Base-by-base conservation (phyloP, 139 green algal genomes). In the Picochlorum sp. region DNA sequence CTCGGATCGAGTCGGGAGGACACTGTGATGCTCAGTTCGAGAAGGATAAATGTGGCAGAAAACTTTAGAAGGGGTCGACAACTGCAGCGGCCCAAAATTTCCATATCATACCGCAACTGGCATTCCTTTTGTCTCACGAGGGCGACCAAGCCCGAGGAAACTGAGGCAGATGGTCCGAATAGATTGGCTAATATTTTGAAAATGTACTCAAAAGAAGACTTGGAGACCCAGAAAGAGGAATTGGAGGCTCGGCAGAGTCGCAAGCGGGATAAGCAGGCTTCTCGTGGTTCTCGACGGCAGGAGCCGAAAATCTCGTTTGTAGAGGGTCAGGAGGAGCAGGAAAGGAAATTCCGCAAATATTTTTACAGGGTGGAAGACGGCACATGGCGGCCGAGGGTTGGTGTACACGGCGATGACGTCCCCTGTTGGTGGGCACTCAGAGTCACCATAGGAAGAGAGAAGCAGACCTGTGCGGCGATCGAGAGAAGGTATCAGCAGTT, bases 341-440 rank as follows among this genome's bases (percentile, higher is more conserved):
- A 30, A 7, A 20, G 14, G 51, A 59, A 15, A 37, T 21, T 18
- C 6, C 20, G 38, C 4, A 38, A 34, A 59, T 59, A 59, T 11
- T 59, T 59, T 11, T 54, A 54, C 13, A 54, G 47, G n/a, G n/a
- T 20, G 23, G 47, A 37, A n/a, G 20, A 38, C 26, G 51, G 23
- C 0, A n/a, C 20, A n/a, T 30, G 51, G 21, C n/a, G 13, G 6
- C 51, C 60, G 14, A 66, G 24, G 14, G 18, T 59, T 41, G 60
- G 60, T 24, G 24, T 66, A 0, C 38, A 66, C 57, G 60, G 60
- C 6, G n/a, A 20, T 16, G 60, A 41, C 15, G 31, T 56, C 13
- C 23, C 49, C 15, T 7, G 14, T 26, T 66, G 60, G 60, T 66
- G 60, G 60, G 60, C 60, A 6, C 60, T 66, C 15, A 23, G 37